Evolutionary conservation across 2,329 filamentous ascomycete species (phyloP), one percentile per base, ranked within the genome.

Genomic region (Berkeleyomyces rouxiae): DNA sequence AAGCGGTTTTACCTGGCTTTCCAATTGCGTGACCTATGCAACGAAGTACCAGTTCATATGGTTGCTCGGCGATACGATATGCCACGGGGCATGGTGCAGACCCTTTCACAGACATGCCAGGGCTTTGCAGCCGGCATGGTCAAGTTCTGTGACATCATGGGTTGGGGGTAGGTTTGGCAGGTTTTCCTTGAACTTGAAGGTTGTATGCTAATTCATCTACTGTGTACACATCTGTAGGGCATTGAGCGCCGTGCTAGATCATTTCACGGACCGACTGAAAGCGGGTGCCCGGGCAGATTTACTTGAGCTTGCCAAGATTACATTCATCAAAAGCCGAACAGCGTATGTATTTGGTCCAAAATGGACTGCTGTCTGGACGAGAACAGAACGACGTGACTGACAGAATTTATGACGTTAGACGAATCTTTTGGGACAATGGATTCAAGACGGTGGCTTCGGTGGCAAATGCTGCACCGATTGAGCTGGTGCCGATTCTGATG

Each of bases 81-180:
- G 64, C 82, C 86, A 7, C 80, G 87, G 23, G 87, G 87, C 1
- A 78, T 80, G 4, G 82, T 90, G 9, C 87, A 91, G 71, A 87
- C 78, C 23, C 76, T 90, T 1, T 82, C 86, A 2, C 86, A 89
- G 68, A 86, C 84, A 1, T 90, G 87, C 67, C 83, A 89, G 66
- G 87, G 87, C 0, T 91, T 90, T 68, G 87, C 86, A 3, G 85
- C 85, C 1, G 86, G 86, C 3, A 88, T 90, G 77, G 82, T 90
- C 65, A 89, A 87, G 67, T 90, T 90, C 69, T 90, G 87, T 69
- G 79, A 88, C 67, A 79, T 82, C 16, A 89, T 91, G 87, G 82
- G 79, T 1, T 90, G 86, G 85, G 81, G 80, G 78, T 80, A 68
- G 68, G 75, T 72, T 49, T 53, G 36, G 36, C 33, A 16, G 31